Evolutionary conservation across 1,284 basidiomycete genomes (phyloP).

Genomic region (Anthracocystis walkeri): DNA sequence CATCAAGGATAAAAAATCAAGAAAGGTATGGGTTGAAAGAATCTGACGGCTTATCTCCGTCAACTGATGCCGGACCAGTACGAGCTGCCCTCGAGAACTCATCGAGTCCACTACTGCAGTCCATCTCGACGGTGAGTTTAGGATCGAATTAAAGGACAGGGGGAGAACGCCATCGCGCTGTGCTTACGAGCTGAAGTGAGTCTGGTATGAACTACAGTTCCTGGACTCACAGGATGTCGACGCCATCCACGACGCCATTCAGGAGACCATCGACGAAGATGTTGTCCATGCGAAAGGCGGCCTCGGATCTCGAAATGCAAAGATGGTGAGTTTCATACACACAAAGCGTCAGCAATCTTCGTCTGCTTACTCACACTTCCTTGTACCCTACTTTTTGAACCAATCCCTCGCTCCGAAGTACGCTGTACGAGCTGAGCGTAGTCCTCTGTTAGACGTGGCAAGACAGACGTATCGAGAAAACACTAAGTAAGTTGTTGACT

Average conservation of each 20-base stretch:
- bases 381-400: background rate
- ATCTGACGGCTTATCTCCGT: background rate
- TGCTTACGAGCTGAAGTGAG: background rate
- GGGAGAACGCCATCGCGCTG: background rate
- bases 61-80: slow-evolving; percentile 66
- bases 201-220: slow-evolving; percentile 72
- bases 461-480: slow-evolving; percentile 90
- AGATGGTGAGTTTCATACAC: slow-evolving; percentile 24
- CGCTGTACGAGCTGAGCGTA: slow-evolving; percentile 83
- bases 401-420: slow-evolving; percentile 70
- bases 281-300: slow-evolving; percentile 45
- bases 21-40: background rate
- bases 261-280: slow-evolving; percentile 79
- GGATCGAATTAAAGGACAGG: no score
- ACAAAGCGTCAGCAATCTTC: background rate
- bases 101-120: slow-evolving; percentile 75
- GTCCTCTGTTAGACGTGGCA: slow-evolving; percentile 88
- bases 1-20: background rate
- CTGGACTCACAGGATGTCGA: slow-evolving; percentile 78
- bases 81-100: slow-evolving; percentile 76
- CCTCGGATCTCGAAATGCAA: slow-evolving; percentile 16
- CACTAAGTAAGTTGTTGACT: slow-evolving; percentile 69
- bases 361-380: background rate
- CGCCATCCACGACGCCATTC: slow-evolving; percentile 76
- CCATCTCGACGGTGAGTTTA: slow-evolving; percentile 75